phyloP scores from a whole-genome alignment of 495 filamentous ascomycete species.

The Neurospora intermedia region DNA sequence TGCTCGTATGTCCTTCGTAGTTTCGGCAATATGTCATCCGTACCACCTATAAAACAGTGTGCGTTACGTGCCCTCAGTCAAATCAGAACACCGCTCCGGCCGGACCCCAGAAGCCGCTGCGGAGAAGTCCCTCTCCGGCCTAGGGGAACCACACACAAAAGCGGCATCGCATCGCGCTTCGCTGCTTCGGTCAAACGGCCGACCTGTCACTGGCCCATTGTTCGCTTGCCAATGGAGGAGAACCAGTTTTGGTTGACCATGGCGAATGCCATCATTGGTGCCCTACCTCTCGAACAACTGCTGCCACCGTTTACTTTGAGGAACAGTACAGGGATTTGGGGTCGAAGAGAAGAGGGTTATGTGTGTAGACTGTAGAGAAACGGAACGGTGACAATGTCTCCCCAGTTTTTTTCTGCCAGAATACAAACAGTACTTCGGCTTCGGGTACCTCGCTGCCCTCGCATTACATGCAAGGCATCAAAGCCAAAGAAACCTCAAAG shows the following conservation, averaged over 20 bases:
- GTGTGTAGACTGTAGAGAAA: neutral
- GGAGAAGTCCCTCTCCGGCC: neutral
- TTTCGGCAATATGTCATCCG: neutral
- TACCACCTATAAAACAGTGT: neutral
- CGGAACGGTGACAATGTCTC: neutral
- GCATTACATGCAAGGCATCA: neutral
- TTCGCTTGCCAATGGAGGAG: neutral
- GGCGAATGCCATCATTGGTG: neutral
- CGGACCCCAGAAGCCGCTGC: neutral
- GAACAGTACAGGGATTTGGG: neutral
- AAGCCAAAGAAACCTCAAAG: neutral
- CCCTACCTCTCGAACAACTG: neutral
- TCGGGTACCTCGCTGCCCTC: neutral
- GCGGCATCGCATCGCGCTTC: neutral
- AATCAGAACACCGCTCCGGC: neutral
- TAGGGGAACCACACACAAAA: neutral
- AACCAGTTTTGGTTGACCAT: neutral
- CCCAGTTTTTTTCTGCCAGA: neutral
- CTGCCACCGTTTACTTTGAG: neutral
- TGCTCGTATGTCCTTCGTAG: neutral
- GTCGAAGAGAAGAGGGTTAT: neutral
- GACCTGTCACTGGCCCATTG: neutral
- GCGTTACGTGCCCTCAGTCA: neutral
- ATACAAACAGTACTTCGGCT: neutral
- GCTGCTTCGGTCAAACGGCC: neutral